Base-by-base conservation (phyloP, 2,329 filamentous ascomycete genomes). In the Cladosporium sp. region DNA sequence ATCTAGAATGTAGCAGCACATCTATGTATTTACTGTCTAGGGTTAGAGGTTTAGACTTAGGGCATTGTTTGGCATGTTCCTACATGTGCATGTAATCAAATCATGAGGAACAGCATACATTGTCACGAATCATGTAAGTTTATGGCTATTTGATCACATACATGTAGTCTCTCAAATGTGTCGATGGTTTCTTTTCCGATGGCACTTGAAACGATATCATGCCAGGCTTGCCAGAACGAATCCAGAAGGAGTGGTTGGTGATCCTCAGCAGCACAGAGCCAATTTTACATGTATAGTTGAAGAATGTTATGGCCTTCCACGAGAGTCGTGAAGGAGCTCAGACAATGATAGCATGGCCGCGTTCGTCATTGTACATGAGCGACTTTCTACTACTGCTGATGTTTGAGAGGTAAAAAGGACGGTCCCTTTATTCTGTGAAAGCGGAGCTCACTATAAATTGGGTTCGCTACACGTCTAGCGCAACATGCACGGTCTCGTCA, bases 401-500 rank as follows among this genome's bases (percentile, higher is more conserved):
- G 18, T 21, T 21, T 40, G 18, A n/a, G 18, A 44, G 18, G 18
- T 3, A 44, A 44, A 44, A 18, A n/a, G 18, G 7, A n/a, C 14
- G 10, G 12, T 37, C 12, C 7, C 52, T 26, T 52, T 52, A 52
- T 55, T 28, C n/a, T n/a, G 50, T n/a, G 31, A n/a, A 57, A 57
- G 21, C 53, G 33, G 53, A 57, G 16, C 16, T 26, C 53, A 31
- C 26, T 16, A 28, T 11, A 55, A 55, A 21, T 57, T 40, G 55
- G 33, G n/a, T 57, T 57, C 31, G 52, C 52, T 21, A n/a, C 16
- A 53, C 6, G 28, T 26, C 33, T 57, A 40, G 33, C 33, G 55
- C 55, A 55, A 29, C 28, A 55, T 57, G 55, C 55, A 57, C 55
- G 55, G 55, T 57, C 55, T 57, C 55, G 55, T 57, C 55, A 57